Conservation (phyloP, 2,329 filamentous ascomycete species). For the Colletotrichum graminicola region DNA sequence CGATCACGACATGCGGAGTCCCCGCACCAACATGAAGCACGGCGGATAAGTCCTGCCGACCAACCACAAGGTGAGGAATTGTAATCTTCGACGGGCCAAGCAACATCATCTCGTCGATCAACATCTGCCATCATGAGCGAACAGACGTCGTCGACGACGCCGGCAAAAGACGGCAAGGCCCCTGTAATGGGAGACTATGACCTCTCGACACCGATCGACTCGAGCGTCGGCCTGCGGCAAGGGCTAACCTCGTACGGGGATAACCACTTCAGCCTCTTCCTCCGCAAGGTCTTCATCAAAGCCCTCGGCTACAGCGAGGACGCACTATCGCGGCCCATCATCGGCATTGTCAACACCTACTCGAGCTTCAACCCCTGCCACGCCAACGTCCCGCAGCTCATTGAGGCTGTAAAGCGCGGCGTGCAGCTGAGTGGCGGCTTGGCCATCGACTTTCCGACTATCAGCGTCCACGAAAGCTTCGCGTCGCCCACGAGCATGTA, state of each 20-base stretch:
- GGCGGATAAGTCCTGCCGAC: conserved; percentile 24
- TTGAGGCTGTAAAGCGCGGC: conserved; percentile 77
- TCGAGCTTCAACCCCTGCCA: conserved; percentile 82
- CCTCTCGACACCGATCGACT: conserved; percentile 64
- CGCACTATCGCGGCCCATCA: conserved; percentile 75
- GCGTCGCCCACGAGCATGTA: conserved; percentile 81
- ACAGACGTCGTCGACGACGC: neutral
- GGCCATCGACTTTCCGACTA: conserved; percentile 80
- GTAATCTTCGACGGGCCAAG: conserved; percentile 16
- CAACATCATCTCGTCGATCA: neutral
- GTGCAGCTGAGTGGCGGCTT: conserved; percentile 76
- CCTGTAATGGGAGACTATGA: conserved; percentile 68
- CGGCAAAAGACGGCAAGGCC: conserved; percentile 18
- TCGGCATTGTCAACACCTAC: conserved; percentile 81
- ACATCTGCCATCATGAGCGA: neutral
- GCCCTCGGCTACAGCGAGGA: conserved; percentile 80
- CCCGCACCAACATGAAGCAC: conserved; percentile 20
- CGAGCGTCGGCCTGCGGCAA: conserved; percentile 68
- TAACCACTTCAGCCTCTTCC: conserved; percentile 79
- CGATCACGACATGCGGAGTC: conserved; percentile 41
- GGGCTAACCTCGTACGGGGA: conserved; percentile 79
- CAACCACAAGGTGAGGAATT: conserved; percentile 33
- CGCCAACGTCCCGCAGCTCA: conserved; percentile 77
- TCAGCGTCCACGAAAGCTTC: conserved; percentile 78
- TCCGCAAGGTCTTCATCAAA: conserved; percentile 83